Evolutionary conservation across 148 eudicot species (phyloP).

Genomic region (Fagopyrum esculentum): DNA sequence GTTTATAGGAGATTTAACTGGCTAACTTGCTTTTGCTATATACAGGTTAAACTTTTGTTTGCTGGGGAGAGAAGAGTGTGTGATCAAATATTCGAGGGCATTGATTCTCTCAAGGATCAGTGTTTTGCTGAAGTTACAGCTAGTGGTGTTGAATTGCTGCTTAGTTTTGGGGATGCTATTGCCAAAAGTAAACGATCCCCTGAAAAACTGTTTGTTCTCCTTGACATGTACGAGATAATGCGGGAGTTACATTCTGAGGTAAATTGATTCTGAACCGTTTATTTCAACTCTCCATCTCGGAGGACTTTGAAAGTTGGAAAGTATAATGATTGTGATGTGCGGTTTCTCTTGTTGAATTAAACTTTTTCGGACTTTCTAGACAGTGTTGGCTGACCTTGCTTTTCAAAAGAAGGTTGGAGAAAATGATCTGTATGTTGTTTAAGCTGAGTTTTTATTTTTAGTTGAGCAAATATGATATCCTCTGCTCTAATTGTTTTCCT

Average conservation of each 20-base stretch:
- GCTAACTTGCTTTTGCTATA: constrained; percentile 1
- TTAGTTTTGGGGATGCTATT: constrained; percentile 97
- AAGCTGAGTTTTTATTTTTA: not conserved
- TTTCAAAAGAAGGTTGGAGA: not conserved
- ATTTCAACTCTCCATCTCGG: not conserved
- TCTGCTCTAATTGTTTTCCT: not conserved
- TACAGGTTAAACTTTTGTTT: constrained; percentile 91
- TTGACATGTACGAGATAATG: constrained; percentile 99
- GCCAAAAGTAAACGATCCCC: constrained; percentile 99
- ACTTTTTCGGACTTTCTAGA: not conserved
- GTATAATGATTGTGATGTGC: not conserved
- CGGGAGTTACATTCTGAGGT: constrained; percentile 96
- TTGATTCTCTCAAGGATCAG: constrained; percentile 75
- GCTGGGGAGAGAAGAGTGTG: constrained; percentile 94
- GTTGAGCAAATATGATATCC: too few species aligned
- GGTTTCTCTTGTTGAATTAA: not conserved
- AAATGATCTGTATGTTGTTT: not conserved
- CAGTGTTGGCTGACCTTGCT: not conserved
- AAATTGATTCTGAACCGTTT: constrained; percentile 1
- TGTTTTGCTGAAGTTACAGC: constrained; percentile 94
- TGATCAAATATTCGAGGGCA: constrained; percentile 91
- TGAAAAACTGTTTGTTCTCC: constrained; percentile 90
- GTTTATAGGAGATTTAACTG: not conserved
- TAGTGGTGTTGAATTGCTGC: constrained; percentile 79
- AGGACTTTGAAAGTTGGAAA: not conserved